Percentiles rank a stretch among this genome's conserved stretches.
phyloP scores from a whole-genome alignment of 31 red algal genomes.

The Porphyra umbilicalis region DNA sequence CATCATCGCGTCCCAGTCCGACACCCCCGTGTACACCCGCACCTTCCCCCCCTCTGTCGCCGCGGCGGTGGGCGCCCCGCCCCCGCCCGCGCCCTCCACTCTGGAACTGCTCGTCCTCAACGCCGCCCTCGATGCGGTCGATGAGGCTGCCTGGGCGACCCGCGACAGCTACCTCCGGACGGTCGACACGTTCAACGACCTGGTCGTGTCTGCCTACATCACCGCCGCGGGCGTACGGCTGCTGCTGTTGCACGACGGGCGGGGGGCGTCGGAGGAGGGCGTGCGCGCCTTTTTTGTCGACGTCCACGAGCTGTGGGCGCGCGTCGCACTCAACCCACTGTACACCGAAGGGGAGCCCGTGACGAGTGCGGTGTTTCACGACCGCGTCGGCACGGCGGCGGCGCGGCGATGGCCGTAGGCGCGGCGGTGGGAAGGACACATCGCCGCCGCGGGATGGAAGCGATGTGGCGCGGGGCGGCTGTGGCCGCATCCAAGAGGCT shows the following conservation, averaged over 20 bases:
- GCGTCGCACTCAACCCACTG: constrained; percentile 10
- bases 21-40: neutral
- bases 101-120: neutral
- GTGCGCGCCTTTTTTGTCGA: constrained; percentile 1
- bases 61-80: neutral
- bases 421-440: too few relatives aligned
- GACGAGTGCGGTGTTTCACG: neutral
- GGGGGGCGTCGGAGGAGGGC: constrained; percentile 6
- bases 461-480: neutral
- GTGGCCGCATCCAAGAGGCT: neutral
- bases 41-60: neutral
- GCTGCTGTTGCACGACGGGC: neutral
- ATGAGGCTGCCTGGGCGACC: constrained; percentile 1
- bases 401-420: neutral
- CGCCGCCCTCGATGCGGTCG: constrained; percentile 8
- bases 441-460: too few relatives aligned
- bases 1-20: neutral
- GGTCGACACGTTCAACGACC: constrained; percentile 4
- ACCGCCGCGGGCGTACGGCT: constrained; percentile 2
- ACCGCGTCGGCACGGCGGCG: neutral
- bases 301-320: constrained; percentile 1
- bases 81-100: neutral
- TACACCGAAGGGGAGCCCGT: neutral
- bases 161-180: neutral
- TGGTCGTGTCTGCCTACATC: neutral